A percentile compares a stretch with the other conserved stretches of the same genome.
Evolutionary conservation across 352 stramenopile species (phyloP).

Genomic region (Globisporangium lucens): DNA sequence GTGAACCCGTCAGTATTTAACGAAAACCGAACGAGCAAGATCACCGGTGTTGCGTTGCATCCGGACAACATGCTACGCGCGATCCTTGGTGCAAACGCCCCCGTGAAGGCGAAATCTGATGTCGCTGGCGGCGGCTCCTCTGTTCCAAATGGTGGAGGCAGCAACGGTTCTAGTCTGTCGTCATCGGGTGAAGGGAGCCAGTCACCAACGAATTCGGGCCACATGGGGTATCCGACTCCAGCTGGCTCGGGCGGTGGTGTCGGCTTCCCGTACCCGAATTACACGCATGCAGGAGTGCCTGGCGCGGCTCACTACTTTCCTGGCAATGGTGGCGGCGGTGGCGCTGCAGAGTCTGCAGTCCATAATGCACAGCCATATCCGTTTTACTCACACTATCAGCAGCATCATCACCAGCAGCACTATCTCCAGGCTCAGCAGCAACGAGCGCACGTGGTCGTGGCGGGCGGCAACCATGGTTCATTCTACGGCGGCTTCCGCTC

Average conservation of each 20-base stretch:
- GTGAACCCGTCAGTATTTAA: constrained; percentile 50
- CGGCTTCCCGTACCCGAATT: constrained; percentile 20
- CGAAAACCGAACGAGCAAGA: constrained; percentile 50
- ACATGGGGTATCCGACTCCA: constrained; percentile 18
- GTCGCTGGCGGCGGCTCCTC: background rate
- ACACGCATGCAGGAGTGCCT: constrained; percentile 17
- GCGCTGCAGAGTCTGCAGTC: constrained; percentile 7
- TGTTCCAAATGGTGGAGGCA: background rate
- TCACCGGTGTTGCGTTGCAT: constrained; percentile 69
- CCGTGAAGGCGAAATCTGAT: constrained; percentile 53
- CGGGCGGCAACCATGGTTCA: constrained; percentile 4
- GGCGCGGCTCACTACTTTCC: constrained; percentile 19
- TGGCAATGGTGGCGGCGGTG: background rate
- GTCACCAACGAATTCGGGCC: constrained; percentile 19
- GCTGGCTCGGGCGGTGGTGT: constrained; percentile 1
- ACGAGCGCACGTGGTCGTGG: constrained; percentile 18
- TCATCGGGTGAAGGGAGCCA: constrained; percentile 10
- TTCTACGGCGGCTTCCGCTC: constrained; percentile 8
- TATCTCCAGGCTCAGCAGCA: constrained; percentile 28
- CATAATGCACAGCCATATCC: constrained; percentile 13
- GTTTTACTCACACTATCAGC: constrained; percentile 25
- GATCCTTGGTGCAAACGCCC: constrained; percentile 55
- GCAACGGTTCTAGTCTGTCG: background rate
- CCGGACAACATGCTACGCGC: constrained; percentile 77
- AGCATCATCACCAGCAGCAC: constrained; percentile 23